A percentile compares a stretch with the other conserved stretches of the same genome.
These are phyloP conservation scores for Rhynchosporium graminicola DNA, from an alignment of 2,329 filamentous ascomycete genomes.

Conservation along the genomic window DNA sequence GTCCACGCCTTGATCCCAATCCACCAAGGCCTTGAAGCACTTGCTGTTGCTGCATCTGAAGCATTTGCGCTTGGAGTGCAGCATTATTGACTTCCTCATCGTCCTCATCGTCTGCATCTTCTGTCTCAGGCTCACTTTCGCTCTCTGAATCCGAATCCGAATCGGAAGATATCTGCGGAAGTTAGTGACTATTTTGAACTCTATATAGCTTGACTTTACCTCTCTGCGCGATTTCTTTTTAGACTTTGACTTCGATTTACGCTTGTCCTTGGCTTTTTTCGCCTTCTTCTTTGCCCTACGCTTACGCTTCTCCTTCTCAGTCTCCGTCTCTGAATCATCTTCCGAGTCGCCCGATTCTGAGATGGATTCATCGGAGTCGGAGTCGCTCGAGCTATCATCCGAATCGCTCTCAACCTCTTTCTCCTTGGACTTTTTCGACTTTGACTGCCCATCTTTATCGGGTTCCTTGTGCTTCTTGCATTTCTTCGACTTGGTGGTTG, in stretches of 20 bases:
- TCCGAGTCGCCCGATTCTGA: slow-evolving; percentile 31
- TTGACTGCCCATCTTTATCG: slow-evolving; percentile 29
- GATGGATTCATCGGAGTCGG: slow-evolving; percentile 25
- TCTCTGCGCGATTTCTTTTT: slow-evolving; percentile 44
- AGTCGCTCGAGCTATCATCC: slow-evolving; percentile 27
- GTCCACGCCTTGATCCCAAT: not conserved
- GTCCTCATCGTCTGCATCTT: slow-evolving; percentile 25
- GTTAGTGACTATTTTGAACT: slow-evolving; percentile 20
- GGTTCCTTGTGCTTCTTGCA: slow-evolving; percentile 31
- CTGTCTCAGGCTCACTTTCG: slow-evolving; percentile 32
- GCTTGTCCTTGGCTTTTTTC: slow-evolving; percentile 34
- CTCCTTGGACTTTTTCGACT: slow-evolving; percentile 34
- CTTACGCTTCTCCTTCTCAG: slow-evolving; percentile 41
- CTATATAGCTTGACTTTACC: slow-evolving; percentile 28
- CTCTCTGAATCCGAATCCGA: slow-evolving; percentile 41
- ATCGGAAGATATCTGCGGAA: slow-evolving; percentile 34
- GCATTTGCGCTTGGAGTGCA: slow-evolving; percentile 32
- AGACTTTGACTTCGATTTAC: slow-evolving; percentile 45
- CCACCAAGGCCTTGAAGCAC: slow-evolving; percentile 24
- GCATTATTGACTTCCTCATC: slow-evolving; percentile 25
- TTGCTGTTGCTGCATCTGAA: slow-evolving; percentile 35
- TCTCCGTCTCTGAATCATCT: slow-evolving; percentile 36
- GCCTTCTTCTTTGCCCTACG: slow-evolving; percentile 43
- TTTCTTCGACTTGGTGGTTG: slow-evolving; percentile 31
- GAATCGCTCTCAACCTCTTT: slow-evolving; percentile 28